These are phyloP conservation scores for Tetraselmis chui DNA, from an alignment of 139 green algal genomes.

Conservation along the genomic window DNA sequence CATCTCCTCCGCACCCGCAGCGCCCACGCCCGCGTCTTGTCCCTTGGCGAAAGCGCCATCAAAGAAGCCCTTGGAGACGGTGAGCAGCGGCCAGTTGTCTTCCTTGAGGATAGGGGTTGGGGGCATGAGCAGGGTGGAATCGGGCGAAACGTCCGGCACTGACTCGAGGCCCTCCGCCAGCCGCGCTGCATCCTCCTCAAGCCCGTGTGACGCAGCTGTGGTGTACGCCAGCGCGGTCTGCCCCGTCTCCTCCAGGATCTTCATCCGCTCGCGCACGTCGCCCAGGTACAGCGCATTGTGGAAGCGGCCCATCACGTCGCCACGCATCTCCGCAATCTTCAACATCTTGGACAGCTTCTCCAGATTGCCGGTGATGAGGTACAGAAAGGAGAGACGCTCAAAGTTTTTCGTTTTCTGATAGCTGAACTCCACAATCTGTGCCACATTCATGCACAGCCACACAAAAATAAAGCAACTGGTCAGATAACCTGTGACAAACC, in stretches of 20 bases:
- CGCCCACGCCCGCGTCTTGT: background rate
- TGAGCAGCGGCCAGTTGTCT: constrained; percentile 98
- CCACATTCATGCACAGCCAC: no score
- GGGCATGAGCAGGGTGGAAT: constrained; percentile 48
- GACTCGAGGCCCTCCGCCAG: constrained; percentile 53
- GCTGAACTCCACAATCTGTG: constrained; percentile 93
- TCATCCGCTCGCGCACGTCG: constrained; percentile 73
- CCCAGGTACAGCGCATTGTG: constrained; percentile 97
- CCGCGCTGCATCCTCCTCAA: constrained; percentile 46
- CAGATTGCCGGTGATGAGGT: constrained; percentile 93
- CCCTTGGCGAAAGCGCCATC: constrained; percentile 75
- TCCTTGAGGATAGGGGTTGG: constrained; percentile 68
- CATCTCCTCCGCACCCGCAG: constrained; percentile 9
- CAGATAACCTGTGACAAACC: background rate
- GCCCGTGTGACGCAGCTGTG: constrained; percentile 77
- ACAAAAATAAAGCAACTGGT: no score
- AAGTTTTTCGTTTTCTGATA: constrained; percentile 99
- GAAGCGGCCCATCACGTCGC: constrained; percentile 91
- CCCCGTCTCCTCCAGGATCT: constrained; percentile 85
- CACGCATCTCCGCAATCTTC: constrained; percentile 95
- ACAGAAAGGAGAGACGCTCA: constrained; percentile 97
- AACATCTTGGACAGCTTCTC: constrained; percentile 95
- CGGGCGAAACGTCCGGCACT: constrained; percentile 25
- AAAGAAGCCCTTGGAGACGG: constrained; percentile 95
- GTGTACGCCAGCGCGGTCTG: constrained; percentile 88